Evolutionary conservation across 2,329 filamentous ascomycete genomes (phyloP), one percentile per base, ranked within the genome.

Genomic region (Arachnopeziza araneosa): DNA sequence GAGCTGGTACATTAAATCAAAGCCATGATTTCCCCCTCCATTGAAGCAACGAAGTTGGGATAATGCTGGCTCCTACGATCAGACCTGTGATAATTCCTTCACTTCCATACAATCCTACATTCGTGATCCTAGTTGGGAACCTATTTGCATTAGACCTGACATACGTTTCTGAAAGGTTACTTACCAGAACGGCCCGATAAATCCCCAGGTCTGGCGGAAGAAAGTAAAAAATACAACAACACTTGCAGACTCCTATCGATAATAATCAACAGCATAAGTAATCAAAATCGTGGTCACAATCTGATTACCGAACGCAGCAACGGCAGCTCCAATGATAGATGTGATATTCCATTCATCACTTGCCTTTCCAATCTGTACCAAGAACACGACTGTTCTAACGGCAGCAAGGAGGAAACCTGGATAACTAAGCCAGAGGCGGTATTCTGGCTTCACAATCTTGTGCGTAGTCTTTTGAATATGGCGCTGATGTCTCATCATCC

Each of bases 201-300:
- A 83, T 0, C 79, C 79, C 77, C 78, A 83, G 0, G 77, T 78
- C 60, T 82, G 79, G 8, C 83, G 75, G 1, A 84, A 77, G 57
- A 85, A 75, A 2, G 78, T 84, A 63, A 86, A 77, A 63, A 85
- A 85, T 0, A 84, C 82, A 1, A 83, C 83, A 21, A 86, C 76
- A 57, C 78, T 78, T 0, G 78, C 79, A 0, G 81, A 44, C 50
- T 83, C 76, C 26, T 80, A 74, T 1, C 74, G 76, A 62, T 83
- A 79, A 66, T 80, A 83, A 64, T 86, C 84, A 0, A 87, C 79
- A 0, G 82, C 79, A 67, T 85, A 86, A 0, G 84, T 85, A 24
- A 84, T 80, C 51, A 84, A 68, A 1, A 85, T 79, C 0, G 84
- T 86, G 0, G 83, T 86, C 19, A 85, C 76, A 50, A 87, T 79